Percentiles rank a stretch among this genome's conserved stretches.
These are phyloP conservation scores for Coix lacrymajobi DNA, from an alignment of 176 grass and related monocot species.

Conservation along the genomic window DNA sequence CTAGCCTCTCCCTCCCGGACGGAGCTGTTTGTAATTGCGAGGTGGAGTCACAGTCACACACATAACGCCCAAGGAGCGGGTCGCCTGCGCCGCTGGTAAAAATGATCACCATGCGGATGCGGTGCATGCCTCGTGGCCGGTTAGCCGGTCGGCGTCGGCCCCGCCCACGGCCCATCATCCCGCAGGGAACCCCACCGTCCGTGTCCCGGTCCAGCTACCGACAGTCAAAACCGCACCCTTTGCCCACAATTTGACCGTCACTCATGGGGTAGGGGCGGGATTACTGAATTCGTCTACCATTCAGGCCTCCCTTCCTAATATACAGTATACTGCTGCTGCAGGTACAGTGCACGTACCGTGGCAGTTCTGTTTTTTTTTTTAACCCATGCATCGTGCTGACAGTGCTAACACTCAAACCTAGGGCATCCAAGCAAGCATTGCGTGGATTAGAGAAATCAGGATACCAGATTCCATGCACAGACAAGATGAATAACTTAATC, in stretches of 20 bases:
- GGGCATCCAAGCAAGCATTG: constrained; percentile 21
- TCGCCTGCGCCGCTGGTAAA: constrained; percentile 40
- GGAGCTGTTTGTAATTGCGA: constrained; percentile 7
- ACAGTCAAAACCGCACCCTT: constrained; percentile 36
- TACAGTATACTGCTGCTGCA: neutral
- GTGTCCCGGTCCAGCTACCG: constrained; percentile 40
- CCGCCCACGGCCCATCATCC: neutral
- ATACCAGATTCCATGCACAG: constrained; percentile 37
- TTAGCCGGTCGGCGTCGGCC: neutral
- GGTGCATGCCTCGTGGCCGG: constrained; percentile 21
- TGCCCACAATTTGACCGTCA: constrained; percentile 25
- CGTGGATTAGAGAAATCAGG: constrained; percentile 31
- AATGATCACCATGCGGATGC: neutral
- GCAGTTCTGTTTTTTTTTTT: neutral
- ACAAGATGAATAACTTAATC: constrained; percentile 37
- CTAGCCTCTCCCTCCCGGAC: neutral
- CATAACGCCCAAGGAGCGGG: constrained; percentile 48
- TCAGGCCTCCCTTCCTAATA: neutral
- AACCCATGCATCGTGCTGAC: neutral
- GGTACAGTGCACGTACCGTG: neutral
- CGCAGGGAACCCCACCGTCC: constrained; percentile 13
- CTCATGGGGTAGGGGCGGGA: neutral
- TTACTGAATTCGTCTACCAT: neutral
- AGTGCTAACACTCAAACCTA: constrained; percentile 30
- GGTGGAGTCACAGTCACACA: constrained; percentile 2